Evolutionary conservation across 257 asterid genomes (phyloP).

Genomic region (Buddleja alternifolia): DNA sequence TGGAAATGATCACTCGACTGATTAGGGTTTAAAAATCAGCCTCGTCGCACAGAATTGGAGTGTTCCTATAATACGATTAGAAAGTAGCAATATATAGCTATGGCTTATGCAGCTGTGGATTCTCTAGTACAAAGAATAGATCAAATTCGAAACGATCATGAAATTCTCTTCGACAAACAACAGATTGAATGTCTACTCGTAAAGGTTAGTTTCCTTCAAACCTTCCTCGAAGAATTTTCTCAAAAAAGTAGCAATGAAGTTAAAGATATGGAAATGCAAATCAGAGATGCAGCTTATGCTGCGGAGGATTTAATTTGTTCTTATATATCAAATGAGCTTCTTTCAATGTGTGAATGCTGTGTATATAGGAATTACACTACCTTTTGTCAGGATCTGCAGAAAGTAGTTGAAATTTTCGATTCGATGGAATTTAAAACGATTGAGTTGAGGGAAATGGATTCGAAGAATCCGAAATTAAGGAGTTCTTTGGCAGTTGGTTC

Average conservation of each 20-base stretch:
- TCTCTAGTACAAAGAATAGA: slow-evolving; percentile 23
- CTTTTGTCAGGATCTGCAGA: background rate
- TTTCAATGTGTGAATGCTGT: slow-evolving; percentile 13
- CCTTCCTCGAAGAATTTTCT: background rate
- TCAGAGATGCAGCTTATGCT: slow-evolving; percentile 19
- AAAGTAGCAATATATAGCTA: no score
- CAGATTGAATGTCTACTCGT: background rate
- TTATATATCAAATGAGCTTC: background rate
- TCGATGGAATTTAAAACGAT: background rate
- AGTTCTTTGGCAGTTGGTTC: background rate
- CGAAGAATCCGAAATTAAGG: background rate
- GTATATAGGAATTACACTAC: background rate
- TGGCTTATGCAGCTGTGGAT: slow-evolving; percentile 23
- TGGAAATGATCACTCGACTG: no score
- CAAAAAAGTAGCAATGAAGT: background rate
- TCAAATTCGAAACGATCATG: background rate
- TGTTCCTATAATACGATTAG: no score
- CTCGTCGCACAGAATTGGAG: no score
- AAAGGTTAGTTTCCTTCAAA: slow-evolving; percentile 9
- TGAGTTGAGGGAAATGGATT: background rate
- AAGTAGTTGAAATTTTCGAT: background rate
- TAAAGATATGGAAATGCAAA: background rate
- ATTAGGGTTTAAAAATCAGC: no score
- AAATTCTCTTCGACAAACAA: background rate
- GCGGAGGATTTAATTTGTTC: slow-evolving; percentile 24